These are phyloP conservation scores for Elaeis guineensis DNA, from an alignment of 176 grass and related monocot genomes.

Conservation along the genomic window DNA sequence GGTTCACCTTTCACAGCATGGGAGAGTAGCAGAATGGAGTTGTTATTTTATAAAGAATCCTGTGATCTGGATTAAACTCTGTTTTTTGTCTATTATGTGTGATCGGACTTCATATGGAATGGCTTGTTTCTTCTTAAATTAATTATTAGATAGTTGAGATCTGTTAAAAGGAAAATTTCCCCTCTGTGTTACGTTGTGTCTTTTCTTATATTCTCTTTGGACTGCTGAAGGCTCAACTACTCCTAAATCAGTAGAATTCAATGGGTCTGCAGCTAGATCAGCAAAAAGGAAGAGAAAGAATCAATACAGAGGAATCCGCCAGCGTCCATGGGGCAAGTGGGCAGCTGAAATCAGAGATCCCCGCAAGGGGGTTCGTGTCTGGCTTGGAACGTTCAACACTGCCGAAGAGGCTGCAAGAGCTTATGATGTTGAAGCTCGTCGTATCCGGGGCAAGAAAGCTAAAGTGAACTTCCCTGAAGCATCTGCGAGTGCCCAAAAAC, in stretches of 20 bases:
- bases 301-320: neutral
- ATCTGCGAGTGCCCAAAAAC: neutral
- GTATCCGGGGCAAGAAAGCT: neutral
- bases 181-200: neutral
- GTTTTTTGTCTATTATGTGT: no score
- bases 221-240: conserved; percentile 13
- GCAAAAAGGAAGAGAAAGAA: conserved; percentile 5
- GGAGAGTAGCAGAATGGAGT: no score
- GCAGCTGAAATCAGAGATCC: conserved; percentile 6
- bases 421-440: neutral
- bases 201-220: neutral
- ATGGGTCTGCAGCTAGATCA: neutral
- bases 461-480: conserved; percentile 8
- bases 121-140: no score
- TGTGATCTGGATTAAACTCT: no score
- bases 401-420: conserved; percentile 2
- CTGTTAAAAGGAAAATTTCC: neutral
- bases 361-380: neutral
- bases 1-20: no score
- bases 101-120: no score
- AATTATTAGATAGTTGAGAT: no score
- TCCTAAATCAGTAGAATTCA: neutral
- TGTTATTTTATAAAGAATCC: no score
- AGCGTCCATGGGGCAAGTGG: conserved; percentile 1
- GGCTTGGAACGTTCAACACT: conserved; percentile 1